Conservation (phyloP, 1,284 basidiomycete genomes). For the Ganoderma leucocontextum region DNA sequence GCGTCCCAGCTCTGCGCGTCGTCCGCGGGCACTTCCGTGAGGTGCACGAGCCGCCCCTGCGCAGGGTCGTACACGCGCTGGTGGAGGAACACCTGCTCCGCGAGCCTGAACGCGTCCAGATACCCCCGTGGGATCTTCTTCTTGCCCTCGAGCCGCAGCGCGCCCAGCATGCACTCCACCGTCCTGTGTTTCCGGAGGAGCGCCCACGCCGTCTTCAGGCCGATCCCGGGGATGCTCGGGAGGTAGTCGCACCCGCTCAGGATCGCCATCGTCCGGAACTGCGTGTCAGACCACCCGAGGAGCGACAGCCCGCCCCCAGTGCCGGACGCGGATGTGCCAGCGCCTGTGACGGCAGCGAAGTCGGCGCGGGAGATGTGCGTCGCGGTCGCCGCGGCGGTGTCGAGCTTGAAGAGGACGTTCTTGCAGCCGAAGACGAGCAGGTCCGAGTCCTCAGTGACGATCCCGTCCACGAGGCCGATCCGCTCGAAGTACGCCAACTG, state of each 20-base stretch:
- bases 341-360: slow-evolving; percentile 69
- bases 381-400: slow-evolving; percentile 77
- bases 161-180: slow-evolving; percentile 86
- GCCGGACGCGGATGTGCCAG: slow-evolving; percentile 45
- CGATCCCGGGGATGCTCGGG: slow-evolving; percentile 92
- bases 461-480: slow-evolving; percentile 85
- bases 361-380: slow-evolving; percentile 82
- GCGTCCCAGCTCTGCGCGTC: slow-evolving; percentile 56
- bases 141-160: slow-evolving; percentile 86
- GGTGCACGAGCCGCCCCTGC: slow-evolving; percentile 69
- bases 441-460: slow-evolving; percentile 99
- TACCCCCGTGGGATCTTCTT: slow-evolving; percentile 84
- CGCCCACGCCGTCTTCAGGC: slow-evolving; percentile 93
- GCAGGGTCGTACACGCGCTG: slow-evolving; percentile 92
- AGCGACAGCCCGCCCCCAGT: slow-evolving; percentile 76
- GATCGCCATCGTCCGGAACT: slow-evolving; percentile 97
- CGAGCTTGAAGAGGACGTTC: slow-evolving; percentile 89
- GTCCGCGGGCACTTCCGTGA: slow-evolving; percentile 65
- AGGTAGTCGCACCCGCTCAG: slow-evolving; percentile 98
- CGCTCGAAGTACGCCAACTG: slow-evolving; percentile 95
- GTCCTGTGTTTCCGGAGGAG: slow-evolving; percentile 88
- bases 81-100: slow-evolving; percentile 94
- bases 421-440: slow-evolving; percentile 96
- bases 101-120: slow-evolving; percentile 73
- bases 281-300: slow-evolving; percentile 86